These are phyloP conservation scores for Alternaria triticina DNA, from an alignment of 2,329 filamentous ascomycete genomes.

Conservation along the genomic window DNA sequence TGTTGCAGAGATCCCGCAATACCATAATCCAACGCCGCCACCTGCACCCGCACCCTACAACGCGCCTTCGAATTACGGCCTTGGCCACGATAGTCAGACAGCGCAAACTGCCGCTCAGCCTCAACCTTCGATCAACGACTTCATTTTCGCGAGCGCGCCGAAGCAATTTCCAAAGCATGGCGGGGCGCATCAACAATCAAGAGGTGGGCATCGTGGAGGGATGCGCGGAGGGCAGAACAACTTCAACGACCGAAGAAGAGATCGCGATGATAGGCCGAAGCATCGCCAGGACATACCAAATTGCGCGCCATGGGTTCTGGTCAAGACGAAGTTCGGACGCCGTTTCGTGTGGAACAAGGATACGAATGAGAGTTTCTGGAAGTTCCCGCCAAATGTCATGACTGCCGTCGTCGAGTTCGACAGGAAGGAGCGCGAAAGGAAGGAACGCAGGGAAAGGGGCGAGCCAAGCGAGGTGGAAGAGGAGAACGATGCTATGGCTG, in stretches of 20 bases:
- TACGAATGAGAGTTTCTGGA: constrained; percentile 93
- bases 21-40: constrained; percentile 3
- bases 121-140: constrained; percentile 59
- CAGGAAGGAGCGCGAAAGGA: constrained; percentile 72
- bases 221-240: constrained; percentile 59
- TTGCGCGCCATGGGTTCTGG: constrained; percentile 85
- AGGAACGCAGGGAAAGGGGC: constrained; percentile 58
- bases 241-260: constrained; percentile 67
- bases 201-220: constrained; percentile 47
- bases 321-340: constrained; percentile 89
- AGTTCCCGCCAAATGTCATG: constrained; percentile 86
- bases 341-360: constrained; percentile 88
- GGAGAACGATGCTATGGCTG: constrained; percentile 39
- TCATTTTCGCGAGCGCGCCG: constrained; percentile 38
- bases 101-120: constrained; percentile 53
- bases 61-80: constrained; percentile 13
- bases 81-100: constrained; percentile 40
- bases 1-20: constrained; percentile 14
- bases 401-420: constrained; percentile 74
- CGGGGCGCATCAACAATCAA: constrained; percentile 16
- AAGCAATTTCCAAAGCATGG: constrained; percentile 25
- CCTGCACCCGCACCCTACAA: constrained; percentile 5
- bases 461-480: constrained; percentile 45
- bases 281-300: constrained; percentile 80
- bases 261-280: constrained; percentile 80